These are phyloP conservation scores for Ceratobasidium sp. DNA, from an alignment of 1,284 basidiomycete species.

Conservation along the genomic window DNA sequence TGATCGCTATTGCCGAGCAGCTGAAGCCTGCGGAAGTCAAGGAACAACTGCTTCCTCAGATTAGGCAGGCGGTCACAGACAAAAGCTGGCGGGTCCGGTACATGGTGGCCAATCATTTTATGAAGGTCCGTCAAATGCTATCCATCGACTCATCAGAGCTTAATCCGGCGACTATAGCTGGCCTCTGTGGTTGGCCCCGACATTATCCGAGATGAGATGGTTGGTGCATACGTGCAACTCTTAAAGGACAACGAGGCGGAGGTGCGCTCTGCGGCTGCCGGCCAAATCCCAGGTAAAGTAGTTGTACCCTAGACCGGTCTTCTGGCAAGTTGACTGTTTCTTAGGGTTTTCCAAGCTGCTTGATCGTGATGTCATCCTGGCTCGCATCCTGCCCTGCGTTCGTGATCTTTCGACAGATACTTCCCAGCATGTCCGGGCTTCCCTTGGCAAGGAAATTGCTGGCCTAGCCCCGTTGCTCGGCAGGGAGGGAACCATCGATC, in stretches of 20 bases:
- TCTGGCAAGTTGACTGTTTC: background rate
- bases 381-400: constrained; percentile 95
- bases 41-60: constrained; percentile 88
- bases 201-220: constrained; percentile 93
- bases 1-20: constrained; percentile 91
- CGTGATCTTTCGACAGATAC: constrained; percentile 93
- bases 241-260: constrained; percentile 99
- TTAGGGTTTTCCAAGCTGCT: constrained; percentile 96
- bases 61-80: constrained; percentile 89
- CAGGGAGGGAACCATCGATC: constrained; percentile 94
- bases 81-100: constrained; percentile 99
- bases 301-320: constrained; percentile 5
- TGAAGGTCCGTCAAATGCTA: constrained; percentile 70
- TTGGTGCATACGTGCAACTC: constrained; percentile 91
- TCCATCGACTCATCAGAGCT: constrained; percentile 31
- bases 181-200: constrained; percentile 92
- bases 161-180: constrained; percentile 63
- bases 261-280: constrained; percentile 94
- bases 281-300: constrained; percentile 90
- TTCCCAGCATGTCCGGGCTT: constrained; percentile 97
- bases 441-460: constrained; percentile 95
- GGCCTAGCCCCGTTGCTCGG: constrained; percentile 97
- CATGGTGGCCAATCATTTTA: constrained; percentile 99
- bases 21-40: constrained; percentile 90
- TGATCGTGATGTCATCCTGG: constrained; percentile 94